Evolutionary conservation across 2,329 filamentous ascomycete genomes (phyloP).

Genomic region (Aphanocladium album): DNA sequence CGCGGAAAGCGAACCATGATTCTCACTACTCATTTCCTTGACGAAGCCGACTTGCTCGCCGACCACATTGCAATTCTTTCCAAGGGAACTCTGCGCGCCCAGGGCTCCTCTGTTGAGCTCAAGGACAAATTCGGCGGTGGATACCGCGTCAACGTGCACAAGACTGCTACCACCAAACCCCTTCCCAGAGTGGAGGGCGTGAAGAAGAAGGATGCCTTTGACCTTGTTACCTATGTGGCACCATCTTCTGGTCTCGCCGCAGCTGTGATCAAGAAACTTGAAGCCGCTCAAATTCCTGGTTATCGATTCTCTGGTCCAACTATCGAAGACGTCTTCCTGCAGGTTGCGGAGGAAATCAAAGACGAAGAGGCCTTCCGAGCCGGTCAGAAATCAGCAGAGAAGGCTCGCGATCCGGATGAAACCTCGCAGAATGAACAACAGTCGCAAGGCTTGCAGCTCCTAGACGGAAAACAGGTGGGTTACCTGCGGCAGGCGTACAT

Average conservation of each 20-base stretch:
- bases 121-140: slow-evolving; percentile 79
- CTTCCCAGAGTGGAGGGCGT: slow-evolving; percentile 51
- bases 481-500: slow-evolving; percentile 67
- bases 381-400: slow-evolving; percentile 21
- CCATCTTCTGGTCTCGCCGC: slow-evolving; percentile 66
- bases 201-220: slow-evolving; percentile 55
- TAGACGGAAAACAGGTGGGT: slow-evolving; percentile 64
- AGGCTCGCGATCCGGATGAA: slow-evolving; percentile 10
- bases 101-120: slow-evolving; percentile 79
- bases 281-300: slow-evolving; percentile 61
- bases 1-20: slow-evolving; percentile 77
- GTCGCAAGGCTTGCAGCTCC: slow-evolving; percentile 46
- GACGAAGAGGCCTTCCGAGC: slow-evolving; percentile 39
- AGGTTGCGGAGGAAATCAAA: slow-evolving; percentile 74
- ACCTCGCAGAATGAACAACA: slow-evolving; percentile 22
- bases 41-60: slow-evolving; percentile 84
- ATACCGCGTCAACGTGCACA: slow-evolving; percentile 73
- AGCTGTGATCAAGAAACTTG: slow-evolving; percentile 63
- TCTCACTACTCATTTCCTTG: slow-evolving; percentile 87
- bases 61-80: slow-evolving; percentile 87
- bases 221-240: slow-evolving; percentile 69
- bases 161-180: slow-evolving; percentile 44
- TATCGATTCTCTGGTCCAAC: slow-evolving; percentile 86
- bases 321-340: slow-evolving; percentile 88
- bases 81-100: slow-evolving; percentile 73